Conservation (phyloP, 306 rosid genomes). For the Cajanus cajan region DNA sequence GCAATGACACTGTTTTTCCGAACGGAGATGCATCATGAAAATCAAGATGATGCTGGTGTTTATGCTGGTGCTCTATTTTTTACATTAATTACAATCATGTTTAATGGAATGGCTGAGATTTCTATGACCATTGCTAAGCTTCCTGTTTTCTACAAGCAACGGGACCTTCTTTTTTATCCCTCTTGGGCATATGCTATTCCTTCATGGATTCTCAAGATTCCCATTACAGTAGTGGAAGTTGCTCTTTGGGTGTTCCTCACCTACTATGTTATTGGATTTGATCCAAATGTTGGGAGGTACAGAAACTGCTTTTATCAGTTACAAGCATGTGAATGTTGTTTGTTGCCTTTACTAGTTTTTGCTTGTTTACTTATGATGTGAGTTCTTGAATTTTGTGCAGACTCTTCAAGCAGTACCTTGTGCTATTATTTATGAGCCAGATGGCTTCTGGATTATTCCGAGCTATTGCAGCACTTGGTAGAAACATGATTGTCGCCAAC, state of each 20-base stretch:
- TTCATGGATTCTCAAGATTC: slow-evolving; percentile 58
- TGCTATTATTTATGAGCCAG: slow-evolving; percentile 37
- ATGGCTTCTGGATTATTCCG: slow-evolving; percentile 56
- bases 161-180: slow-evolving; percentile 65
- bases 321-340: neutral
- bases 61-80: slow-evolving; percentile 57
- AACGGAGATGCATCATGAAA: slow-evolving; percentile 60
- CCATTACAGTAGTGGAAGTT: slow-evolving; percentile 45
- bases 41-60: slow-evolving; percentile 52
- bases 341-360: neutral
- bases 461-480: slow-evolving; percentile 41
- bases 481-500: slow-evolving; percentile 52
- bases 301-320: slow-evolving; percentile 3
- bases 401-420: slow-evolving; percentile 46
- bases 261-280: slow-evolving; percentile 62
- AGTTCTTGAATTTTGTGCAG: slow-evolving; percentile 29
- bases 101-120: slow-evolving; percentile 62
- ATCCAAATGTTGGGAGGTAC: slow-evolving; percentile 58
- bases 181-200: slow-evolving; percentile 70
- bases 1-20: slow-evolving; percentile 61
- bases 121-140: slow-evolving; percentile 59
- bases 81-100: slow-evolving; percentile 42
- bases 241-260: slow-evolving; percentile 55
- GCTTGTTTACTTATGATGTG: slow-evolving; percentile 4
- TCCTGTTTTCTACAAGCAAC: slow-evolving; percentile 69